phyloP scores from a whole-genome alignment of 2,329 filamentous ascomycete genomes.

The Penicillium sp. region DNA sequence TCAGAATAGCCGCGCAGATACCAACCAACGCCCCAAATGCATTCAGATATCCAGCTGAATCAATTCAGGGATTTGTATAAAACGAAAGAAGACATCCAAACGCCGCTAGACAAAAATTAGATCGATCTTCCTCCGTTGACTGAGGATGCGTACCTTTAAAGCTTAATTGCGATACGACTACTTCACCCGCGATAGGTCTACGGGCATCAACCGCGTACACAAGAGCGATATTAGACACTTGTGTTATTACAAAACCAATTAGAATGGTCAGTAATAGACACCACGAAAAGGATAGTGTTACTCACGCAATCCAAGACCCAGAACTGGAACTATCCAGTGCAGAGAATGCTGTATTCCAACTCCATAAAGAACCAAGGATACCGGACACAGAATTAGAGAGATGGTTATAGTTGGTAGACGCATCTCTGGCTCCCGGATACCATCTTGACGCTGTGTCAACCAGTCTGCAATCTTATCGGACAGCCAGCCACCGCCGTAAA shows the following conservation, averaged over 20 bases:
- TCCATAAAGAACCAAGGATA: conserved; percentile 33
- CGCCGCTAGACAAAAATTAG: background rate
- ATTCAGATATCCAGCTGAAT: conserved; percentile 1
- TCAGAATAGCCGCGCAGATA: conserved; percentile 1
- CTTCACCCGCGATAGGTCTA: conserved; percentile 6
- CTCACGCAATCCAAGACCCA: conserved; percentile 3
- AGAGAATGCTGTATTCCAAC: conserved; percentile 29
- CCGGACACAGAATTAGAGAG: conserved; percentile 25
- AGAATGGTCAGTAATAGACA: background rate
- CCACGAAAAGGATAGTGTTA: background rate
- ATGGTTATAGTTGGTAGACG: conserved; percentile 29
- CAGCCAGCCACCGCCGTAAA: conserved; percentile 42
- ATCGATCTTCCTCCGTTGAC: background rate
- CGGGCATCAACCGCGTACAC: conserved; percentile 6
- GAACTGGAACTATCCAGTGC: conserved; percentile 19
- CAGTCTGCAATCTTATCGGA: conserved; percentile 34
- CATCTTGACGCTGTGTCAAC: conserved; percentile 26
- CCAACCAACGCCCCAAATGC: conserved; percentile 1
- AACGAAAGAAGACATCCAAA: conserved; percentile 8
- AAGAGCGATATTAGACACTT: conserved; percentile 1
- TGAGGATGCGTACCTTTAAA: conserved; percentile 4
- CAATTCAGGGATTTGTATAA: conserved; percentile 9
- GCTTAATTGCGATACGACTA: conserved; percentile 3
- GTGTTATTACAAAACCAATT: conserved; percentile 4
- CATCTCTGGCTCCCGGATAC: conserved; percentile 26